Base-by-base conservation (phyloP, 352 stramenopile species). In the Phytophthora pini region DNA sequence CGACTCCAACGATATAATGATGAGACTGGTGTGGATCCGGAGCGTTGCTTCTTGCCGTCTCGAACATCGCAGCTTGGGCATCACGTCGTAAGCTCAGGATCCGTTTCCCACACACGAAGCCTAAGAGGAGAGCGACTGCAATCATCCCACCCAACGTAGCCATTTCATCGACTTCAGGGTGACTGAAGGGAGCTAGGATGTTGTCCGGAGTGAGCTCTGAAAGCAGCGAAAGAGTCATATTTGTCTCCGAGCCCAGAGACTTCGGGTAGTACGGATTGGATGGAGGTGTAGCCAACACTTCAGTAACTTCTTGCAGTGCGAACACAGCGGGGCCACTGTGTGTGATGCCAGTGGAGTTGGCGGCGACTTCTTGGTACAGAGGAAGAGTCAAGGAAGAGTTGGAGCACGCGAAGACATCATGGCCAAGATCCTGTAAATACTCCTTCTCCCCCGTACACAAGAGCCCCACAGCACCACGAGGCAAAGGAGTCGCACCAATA, bases 371-470 rank as follows among this genome's bases (percentile, higher is more conserved):
- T 31, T 68, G n/a, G 22, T 72, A 71, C 34, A 88, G 46, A 1
- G 72, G 75, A 48, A 84, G 45, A 22, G 52, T 39, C n/a, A 85
- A 72, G 3, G 72, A 73, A 1, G 70, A 53, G 39, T 88, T 88
- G 5, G 77, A 86, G 41, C 79, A 88, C 3, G 48, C 55, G 50
- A 82, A 88, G 24, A 47, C 20, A 34, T 65, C 26, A 13, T 68
- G 51, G 11, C 65, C 72, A 29, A 68, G 36, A 12, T 50, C 47
- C 32, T 86, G 76, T 39, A 88, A 54, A 52, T 86, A 88, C 26
- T 71, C 60, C 24, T 61, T 41, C 17, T 74, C 59, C 0, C 31
- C 47, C 4, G 62, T 48, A 29, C 79, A 88, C 34, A 84, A n/a
- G 40, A 88, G 38, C 3, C 77, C 79, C 6, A 72, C 65, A 8